phyloP scores from a whole-genome alignment of 164 flowering plant genomes.

The Kalanchoe fedtschenkoi region DNA sequence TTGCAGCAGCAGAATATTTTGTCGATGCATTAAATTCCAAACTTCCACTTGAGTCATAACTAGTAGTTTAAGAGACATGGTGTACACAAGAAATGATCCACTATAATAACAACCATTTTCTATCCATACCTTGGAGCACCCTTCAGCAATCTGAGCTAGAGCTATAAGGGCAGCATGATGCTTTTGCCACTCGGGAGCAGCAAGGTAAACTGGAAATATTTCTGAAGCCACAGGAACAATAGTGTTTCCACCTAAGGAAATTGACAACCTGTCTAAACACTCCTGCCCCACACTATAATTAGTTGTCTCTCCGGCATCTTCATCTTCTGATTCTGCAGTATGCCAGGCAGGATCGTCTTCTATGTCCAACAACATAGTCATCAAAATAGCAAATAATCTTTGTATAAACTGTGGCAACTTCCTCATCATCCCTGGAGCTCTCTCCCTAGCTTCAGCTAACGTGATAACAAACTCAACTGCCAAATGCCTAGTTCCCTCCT shows the following conservation, averaged over 20 bases:
- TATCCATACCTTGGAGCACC: conserved; percentile 76
- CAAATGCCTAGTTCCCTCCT: conserved; percentile 85
- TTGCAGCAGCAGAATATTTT: no score
- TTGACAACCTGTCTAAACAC: conserved; percentile 79
- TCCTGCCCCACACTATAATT: conserved; percentile 95
- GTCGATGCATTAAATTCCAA: no score
- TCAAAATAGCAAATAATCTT: conserved; percentile 63
- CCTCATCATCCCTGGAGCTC: conserved; percentile 99
- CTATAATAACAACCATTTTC: background rate
- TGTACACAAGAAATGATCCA: background rate
- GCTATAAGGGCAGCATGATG: conserved; percentile 93
- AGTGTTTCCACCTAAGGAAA: conserved; percentile 91
- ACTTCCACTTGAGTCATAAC: background rate
- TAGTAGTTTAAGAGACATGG: background rate
- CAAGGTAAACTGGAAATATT: conserved; percentile 60
- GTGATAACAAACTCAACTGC: conserved; percentile 94
- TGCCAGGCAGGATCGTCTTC: conserved; percentile 96
- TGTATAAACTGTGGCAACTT: conserved; percentile 88
- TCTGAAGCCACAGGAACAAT: conserved; percentile 94
- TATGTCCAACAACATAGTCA: conserved; percentile 87
- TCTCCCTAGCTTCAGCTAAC: conserved; percentile 87
- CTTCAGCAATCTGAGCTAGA: conserved; percentile 97
- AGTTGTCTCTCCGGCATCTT: conserved; percentile 89
- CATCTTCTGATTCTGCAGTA: conserved; percentile 69
- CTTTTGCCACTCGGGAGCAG: conserved; percentile 97